Base-by-base conservation (phyloP, 768 basidiomycete genomes). In the Psilocybe subaeruginosa region DNA sequence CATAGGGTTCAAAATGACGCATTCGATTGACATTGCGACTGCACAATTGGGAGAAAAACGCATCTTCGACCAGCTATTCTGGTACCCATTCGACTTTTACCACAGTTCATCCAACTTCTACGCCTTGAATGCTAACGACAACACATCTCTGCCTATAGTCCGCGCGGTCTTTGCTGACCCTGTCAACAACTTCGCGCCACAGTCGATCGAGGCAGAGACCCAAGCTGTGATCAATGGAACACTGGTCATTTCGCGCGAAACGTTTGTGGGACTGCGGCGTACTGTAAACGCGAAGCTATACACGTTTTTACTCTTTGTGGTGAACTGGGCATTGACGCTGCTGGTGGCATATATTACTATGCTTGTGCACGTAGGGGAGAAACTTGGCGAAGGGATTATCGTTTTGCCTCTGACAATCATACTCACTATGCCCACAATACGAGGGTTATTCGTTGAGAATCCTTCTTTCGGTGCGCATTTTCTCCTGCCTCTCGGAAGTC, bases 361-460 rank as follows among this genome's bases (percentile, higher is more conserved):
- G 33, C 51, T 53, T 19, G 51, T 53, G 4, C 30, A 35, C 12
- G 2, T 37, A 9, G 51, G 51, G 4, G 51, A 53, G 14, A 53
- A 37, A n/a, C n/a, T 53, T 12, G 51, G 51, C 27, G 51, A 53
- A 35, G 51, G 51, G 31, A 31, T 53, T 17, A 23, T 53, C 16
- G 51, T 53, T 14, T 17, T 53, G 29, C 51, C 51, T 8, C 17
- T 53, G 7, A 58, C 57, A 29, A 58, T 49, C 9, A 58, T 58
- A 33, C n/a, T 58, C 2, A 58, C 56, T 2, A 46, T 58, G 56
- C 56, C 56, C 12, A 47, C 43, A n/a, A 50, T 58, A 11, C 56
- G 56, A 16, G 56, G 56, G 1, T 27, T 58, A 9, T 58, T 58
- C 33, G 56, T 58, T n/a, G 45, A 58, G 30, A 49, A 58, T 19